Evolutionary conservation across 73 alveolate genomes (phyloP).

Genomic region (Tetrahymena elliotti): DNA sequence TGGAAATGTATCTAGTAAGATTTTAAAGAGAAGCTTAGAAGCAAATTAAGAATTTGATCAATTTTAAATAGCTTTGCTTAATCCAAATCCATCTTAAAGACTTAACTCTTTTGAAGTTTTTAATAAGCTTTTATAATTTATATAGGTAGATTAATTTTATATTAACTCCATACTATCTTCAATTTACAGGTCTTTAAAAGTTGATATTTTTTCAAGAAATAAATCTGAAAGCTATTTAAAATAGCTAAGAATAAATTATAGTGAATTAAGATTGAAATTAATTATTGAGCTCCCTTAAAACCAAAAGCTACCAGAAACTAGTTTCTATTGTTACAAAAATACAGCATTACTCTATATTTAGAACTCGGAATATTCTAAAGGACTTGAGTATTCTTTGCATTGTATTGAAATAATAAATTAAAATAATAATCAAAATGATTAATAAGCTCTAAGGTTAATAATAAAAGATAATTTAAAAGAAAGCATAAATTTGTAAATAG

Average conservation of each 20-base stretch:
- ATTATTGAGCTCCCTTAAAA: not conserved
- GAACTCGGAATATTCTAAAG: not conserved
- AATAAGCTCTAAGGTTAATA: no score
- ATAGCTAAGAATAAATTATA: not conserved
- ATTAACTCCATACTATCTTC: not conserved
- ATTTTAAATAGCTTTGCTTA: not conserved
- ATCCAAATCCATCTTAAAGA: not conserved
- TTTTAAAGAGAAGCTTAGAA: not conserved
- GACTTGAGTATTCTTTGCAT: not conserved
- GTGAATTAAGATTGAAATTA: not conserved
- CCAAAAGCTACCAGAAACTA: not conserved
- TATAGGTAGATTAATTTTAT: not conserved
- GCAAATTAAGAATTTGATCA: not conserved
- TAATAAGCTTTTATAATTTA: not conserved
- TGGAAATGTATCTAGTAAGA: not conserved
- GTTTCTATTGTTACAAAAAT: not conserved
- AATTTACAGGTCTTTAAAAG: not conserved
- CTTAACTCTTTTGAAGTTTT: not conserved
- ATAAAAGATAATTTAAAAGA: not conserved
- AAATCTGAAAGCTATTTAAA: not conserved
- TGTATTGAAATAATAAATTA: not conserved
- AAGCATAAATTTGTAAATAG: not conserved
- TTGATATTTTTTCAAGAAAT: not conserved
- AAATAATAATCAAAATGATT: not conserved
- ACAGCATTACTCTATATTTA: not conserved